These are phyloP conservation scores for Epichloe festucae DNA, from an alignment of 2,329 filamentous ascomycete genomes.

Conservation along the genomic window DNA sequence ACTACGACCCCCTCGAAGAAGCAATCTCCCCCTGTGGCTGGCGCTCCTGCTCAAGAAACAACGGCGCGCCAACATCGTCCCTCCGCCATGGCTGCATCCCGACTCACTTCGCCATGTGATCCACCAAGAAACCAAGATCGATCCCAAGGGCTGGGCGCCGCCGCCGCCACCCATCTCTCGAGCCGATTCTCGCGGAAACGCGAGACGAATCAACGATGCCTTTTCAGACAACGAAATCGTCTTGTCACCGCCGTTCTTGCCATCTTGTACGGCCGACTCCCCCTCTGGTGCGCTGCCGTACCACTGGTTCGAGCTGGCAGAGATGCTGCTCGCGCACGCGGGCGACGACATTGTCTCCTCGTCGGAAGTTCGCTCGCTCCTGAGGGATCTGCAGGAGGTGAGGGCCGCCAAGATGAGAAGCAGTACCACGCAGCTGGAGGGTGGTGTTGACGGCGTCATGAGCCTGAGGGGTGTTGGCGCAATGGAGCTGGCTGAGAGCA, in stretches of 20 bases:
- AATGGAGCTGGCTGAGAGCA: slow-evolving; percentile 82
- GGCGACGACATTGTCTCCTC: slow-evolving; percentile 67
- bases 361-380: slow-evolving; percentile 58
- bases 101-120: slow-evolving; percentile 66
- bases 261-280: slow-evolving; percentile 59
- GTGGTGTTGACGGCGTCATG: slow-evolving; percentile 58
- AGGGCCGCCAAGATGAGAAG: slow-evolving; percentile 78
- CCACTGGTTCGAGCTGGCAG: slow-evolving; percentile 87
- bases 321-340: slow-evolving; percentile 75
- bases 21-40: slow-evolving; percentile 79
- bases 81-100: slow-evolving; percentile 77
- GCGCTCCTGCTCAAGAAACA: slow-evolving; percentile 91
- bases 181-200: slow-evolving; percentile 32
- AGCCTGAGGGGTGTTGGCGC: slow-evolving; percentile 65
- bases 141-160: slow-evolving; percentile 61
- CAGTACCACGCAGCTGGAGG: slow-evolving; percentile 59
- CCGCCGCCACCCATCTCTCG: slow-evolving; percentile 53
- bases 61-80: slow-evolving; percentile 80
- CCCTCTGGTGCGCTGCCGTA: slow-evolving; percentile 68
- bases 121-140: slow-evolving; percentile 62
- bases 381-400: slow-evolving; percentile 77
- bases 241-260: slow-evolving; percentile 64
- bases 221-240: slow-evolving; percentile 16
- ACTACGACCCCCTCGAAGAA: slow-evolving; percentile 69
- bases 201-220: slow-evolving; percentile 19